Conservation (phyloP, 2,329 filamentous ascomycete genomes). For the Neonectria hederae region DNA sequence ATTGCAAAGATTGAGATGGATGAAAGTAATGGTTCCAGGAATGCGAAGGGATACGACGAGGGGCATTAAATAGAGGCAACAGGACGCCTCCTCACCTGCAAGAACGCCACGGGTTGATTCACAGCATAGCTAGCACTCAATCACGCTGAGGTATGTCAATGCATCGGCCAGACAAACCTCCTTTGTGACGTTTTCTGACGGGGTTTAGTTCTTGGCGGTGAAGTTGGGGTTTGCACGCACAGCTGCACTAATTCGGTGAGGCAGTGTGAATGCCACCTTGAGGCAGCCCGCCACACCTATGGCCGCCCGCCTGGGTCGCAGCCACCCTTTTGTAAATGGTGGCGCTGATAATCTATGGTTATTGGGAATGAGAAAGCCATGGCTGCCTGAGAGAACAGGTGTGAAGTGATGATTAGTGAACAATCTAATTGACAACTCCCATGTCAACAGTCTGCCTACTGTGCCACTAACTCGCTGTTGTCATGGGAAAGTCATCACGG, state of each 20-base stretch:
- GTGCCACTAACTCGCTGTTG: background rate
- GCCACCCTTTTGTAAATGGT: background rate
- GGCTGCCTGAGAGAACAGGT: background rate
- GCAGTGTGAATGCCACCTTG: slow-evolving; percentile 10
- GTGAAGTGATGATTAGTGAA: background rate
- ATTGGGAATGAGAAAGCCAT: background rate
- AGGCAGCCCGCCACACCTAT: slow-evolving; percentile 8
- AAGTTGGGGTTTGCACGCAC: background rate
- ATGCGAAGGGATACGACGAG: background rate
- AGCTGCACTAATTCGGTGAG: slow-evolving; percentile 4
- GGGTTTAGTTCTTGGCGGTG: background rate
- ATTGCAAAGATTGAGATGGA: background rate
- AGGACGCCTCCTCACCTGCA: slow-evolving; percentile 3
- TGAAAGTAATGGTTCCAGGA: background rate
- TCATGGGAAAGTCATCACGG: background rate
- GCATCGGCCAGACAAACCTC: background rate
- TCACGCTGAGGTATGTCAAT: background rate
- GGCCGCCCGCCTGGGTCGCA: background rate
- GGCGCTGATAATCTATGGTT: background rate
- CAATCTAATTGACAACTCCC: background rate
- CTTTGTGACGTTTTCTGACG: background rate
- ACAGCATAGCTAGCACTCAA: background rate
- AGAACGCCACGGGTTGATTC: slow-evolving; percentile 4
- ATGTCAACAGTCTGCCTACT: background rate
- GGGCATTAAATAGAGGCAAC: background rate